Conservation (phyloP, 139 green algal genomes). For the Pedinophyceae sp. region DNA sequence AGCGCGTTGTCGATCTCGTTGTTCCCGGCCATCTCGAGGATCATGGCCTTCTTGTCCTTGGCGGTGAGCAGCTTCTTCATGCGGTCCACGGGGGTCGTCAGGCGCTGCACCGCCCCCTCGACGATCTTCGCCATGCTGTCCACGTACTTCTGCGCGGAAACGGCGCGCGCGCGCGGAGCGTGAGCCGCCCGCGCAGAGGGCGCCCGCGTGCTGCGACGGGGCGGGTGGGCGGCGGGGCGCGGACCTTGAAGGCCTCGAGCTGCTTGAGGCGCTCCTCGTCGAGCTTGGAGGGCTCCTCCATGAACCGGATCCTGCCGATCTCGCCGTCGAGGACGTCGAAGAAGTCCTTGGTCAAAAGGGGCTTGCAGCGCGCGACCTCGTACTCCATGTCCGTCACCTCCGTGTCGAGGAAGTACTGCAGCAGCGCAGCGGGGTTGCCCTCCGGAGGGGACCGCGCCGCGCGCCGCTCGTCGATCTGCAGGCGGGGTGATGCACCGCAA, state of each 20-base stretch:
- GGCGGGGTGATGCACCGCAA: too few relatives aligned
- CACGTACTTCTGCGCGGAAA: neutral
- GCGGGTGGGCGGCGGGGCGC: too few relatives aligned
- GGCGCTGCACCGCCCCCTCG: slow-evolving; percentile 37
- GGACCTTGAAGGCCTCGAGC: slow-evolving; percentile 63
- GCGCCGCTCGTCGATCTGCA: too few relatives aligned
- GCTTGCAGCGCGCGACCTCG: slow-evolving; percentile 56
- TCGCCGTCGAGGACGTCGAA: slow-evolving; percentile 21
- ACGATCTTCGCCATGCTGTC: slow-evolving; percentile 35
- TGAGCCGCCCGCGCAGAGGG: too few relatives aligned
- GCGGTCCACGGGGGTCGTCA: slow-evolving; percentile 33
- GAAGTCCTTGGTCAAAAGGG: slow-evolving; percentile 28
- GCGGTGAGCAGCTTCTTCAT: slow-evolving; percentile 51
- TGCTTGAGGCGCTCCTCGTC: slow-evolving; percentile 57
- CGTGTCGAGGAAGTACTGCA: slow-evolving; percentile 76
- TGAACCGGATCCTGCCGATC: slow-evolving; percentile 18
- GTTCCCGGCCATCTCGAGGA: slow-evolving; percentile 59
- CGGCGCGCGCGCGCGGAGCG: slow-evolving; percentile 9
- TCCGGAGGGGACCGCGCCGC: neutral
- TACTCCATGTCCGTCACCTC: slow-evolving; percentile 71
- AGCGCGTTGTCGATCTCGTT: slow-evolving; percentile 61
- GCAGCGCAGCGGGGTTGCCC: slow-evolving; percentile 22
- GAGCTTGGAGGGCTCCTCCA: neutral
- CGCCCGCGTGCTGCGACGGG: too few relatives aligned
- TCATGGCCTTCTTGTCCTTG: slow-evolving; percentile 60